Evolutionary conservation across 352 stramenopile genomes (phyloP), one percentile per base, ranked within the genome.

Genomic region (Phytophthora tentaculata): DNA sequence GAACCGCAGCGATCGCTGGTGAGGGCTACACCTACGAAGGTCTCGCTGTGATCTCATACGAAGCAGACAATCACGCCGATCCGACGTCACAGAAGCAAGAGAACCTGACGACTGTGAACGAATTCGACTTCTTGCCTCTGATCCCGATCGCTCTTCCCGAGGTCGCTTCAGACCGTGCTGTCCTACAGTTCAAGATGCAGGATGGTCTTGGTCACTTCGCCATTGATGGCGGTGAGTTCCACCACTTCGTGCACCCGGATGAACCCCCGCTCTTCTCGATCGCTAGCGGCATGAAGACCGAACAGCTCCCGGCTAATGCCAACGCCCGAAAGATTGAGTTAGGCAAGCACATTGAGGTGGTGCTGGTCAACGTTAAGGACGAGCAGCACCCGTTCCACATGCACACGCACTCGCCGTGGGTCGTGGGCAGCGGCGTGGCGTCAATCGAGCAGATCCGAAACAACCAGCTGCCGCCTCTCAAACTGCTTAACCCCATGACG

Each of bases 311-410:
- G 4, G 19, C n/a, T n/a, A 48, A 22, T 5, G 51, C 62, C 19
- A 71, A 71, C 23, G 56, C 67, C 4, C 62, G 51, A 12, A 59
- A 59, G 28, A 50, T 75, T 39, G 62, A 75, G 44, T 71, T 28
- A 28, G 67, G 67, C 29, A 67, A 75, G 39, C 74, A 77, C 43
- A 64, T 76, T 22, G 70, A 81, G 45, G 54, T 81, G 23, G 55
- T 77, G 37, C n/a, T 81, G 7, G 61, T 79, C 10, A 81, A 79
- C 55, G 51, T 58, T 28, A 76, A 58, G 56, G 28, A 70, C 16
- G 74, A 71, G 43, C 60, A 81, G 59, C 74, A 81, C 51, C 74
- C 74, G 55, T 81, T 81, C 48, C 74, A 81, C 48, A 60, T 81
- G 67, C 74, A 81, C 62, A 75, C 64, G 9, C 70, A 79, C 51